Base-by-base conservation (phyloP, 2,329 filamentous ascomycete genomes). In the Pseudovirgaria hyperparasitica region DNA sequence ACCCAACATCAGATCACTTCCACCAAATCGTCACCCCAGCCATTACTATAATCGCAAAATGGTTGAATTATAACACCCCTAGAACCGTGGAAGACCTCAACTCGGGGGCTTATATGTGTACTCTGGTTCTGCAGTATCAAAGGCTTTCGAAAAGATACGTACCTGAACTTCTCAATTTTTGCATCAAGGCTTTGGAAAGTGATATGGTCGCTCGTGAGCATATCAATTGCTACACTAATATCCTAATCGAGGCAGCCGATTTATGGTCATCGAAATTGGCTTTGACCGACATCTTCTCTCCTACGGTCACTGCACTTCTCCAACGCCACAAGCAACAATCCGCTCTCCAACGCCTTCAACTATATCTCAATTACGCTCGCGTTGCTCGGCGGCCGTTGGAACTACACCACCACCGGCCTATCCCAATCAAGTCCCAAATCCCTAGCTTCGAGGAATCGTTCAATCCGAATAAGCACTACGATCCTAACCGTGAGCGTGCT, bases 361-460 rank as follows among this genome's bases (percentile, higher is more conserved):
- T 65, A 22, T 66, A 73, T 44, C 59, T 82, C 33, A 56, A 65
- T 9, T 59, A 77, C 27, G 67, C 82, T 2, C 67, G 65, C 22
- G 63, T 78, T 12, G 57, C 66, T 22, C 82, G 86, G 20, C 75
- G 81, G 6, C 82, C 85, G 2, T 72, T 96, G 16, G 71, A 84
- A 43, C 72, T 98, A 3, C 90, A 98, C 59, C 70, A 90, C 56
- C 90, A 98, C 63, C 70, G 70, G 1, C 84, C 86, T 0, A 68
- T 92, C 3, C 77, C 90, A 13, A 92, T 96, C 62, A 86, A 87
- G 54, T 76, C 74, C 6, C 76, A 72, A 32, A 74, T 94, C 24
- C 90, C 90, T 55, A 93, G 92, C 55, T 98, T 96, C 60, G 90
- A 96, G 60, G 87, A 94, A 51, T 69, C 72, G 31, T 98, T 85